Base-by-base conservation (phyloP, 2,329 filamentous ascomycete species). In the Ambrosiella xylebori region DNA sequence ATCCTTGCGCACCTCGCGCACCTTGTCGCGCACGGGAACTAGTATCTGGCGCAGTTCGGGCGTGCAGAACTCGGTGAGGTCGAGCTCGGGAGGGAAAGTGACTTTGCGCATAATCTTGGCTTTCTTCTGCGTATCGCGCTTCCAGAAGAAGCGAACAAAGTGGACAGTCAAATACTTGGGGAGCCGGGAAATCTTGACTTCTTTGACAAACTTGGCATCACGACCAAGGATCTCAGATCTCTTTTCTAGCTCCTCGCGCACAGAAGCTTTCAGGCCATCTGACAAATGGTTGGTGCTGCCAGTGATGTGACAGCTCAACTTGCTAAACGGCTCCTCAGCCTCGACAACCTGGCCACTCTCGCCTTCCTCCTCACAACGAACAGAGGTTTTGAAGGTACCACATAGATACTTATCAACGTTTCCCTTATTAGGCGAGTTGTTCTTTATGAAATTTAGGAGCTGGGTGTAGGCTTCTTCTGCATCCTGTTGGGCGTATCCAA, bases 31-130 rank as follows among this genome's bases (percentile, higher is more conserved):
- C n/a, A 98, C 85, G 1, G 93, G 94, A 52, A 96, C 75, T 50
- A 98, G 77, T 64, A 86, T 80, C 67, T 84, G 84, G 69, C 82
- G 85, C 62, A 98, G 76, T 57, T 93, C 85, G 35, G 97, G 90
- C 11, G 90, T 91, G 71, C 93, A 98, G 71, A 95, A 96, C 68
- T 98, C 93, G 19, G 95, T 83, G 44, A 88, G 82, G 66, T 98
- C 93, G 39, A 98, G 75, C 71, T 98, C 93, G 55, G 87, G 83
- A 6, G 91, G 91, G 68, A 98, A 98, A 0, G 88, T 91, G 59
- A 98, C 93, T 73, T 97, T 98, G 68, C 90, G 87, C 87, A 98
- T 91, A 65, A 98, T 98, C 78, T 98, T 98, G 64, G 91, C 90
- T 77, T 98, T 98, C 76, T 97, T 97, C 71, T 94, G 85, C 2